phyloP scores from a whole-genome alignment of 2,329 filamentous ascomycete genomes.

The Pseudogymnoascus sp. region DNA sequence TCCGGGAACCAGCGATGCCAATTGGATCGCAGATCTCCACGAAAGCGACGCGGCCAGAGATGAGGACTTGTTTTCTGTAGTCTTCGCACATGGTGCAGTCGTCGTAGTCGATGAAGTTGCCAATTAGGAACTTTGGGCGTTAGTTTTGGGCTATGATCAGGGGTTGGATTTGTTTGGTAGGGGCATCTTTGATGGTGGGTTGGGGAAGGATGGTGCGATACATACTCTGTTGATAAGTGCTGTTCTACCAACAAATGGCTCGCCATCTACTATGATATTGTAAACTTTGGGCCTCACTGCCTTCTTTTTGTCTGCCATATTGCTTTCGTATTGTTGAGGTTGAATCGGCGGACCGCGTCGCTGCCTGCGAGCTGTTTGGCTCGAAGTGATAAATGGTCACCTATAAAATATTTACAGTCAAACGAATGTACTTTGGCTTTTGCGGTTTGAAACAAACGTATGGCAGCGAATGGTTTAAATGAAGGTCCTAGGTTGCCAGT shows the following conservation, averaged over 20 bases:
- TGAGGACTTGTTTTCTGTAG: neutral
- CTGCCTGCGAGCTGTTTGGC: neutral
- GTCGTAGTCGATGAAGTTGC: neutral
- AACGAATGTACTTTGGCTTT: neutral
- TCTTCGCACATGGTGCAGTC: neutral
- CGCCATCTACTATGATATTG: neutral
- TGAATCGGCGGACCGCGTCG: neutral
- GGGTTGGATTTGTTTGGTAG: neutral
- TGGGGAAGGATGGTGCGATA: neutral
- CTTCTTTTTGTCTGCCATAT: neutral
- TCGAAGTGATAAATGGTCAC: neutral
- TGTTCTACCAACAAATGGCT: neutral
- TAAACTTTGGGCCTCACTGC: neutral
- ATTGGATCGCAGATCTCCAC: neutral
- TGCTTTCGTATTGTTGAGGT: neutral
- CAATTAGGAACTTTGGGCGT: neutral
- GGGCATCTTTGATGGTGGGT: too few relatives aligned
- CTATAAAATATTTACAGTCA: neutral
- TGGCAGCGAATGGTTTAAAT: neutral
- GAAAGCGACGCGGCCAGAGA: neutral
- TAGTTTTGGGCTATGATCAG: neutral
- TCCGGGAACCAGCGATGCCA: neutral
- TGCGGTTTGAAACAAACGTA: neutral
- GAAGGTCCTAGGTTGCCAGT: neutral
- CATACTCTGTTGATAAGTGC: neutral